A percentile compares a stretch with the other conserved stretches of the same genome.
Conservation (phyloP, 164 flowering plant species). For the Cinnamomum chago region DNA sequence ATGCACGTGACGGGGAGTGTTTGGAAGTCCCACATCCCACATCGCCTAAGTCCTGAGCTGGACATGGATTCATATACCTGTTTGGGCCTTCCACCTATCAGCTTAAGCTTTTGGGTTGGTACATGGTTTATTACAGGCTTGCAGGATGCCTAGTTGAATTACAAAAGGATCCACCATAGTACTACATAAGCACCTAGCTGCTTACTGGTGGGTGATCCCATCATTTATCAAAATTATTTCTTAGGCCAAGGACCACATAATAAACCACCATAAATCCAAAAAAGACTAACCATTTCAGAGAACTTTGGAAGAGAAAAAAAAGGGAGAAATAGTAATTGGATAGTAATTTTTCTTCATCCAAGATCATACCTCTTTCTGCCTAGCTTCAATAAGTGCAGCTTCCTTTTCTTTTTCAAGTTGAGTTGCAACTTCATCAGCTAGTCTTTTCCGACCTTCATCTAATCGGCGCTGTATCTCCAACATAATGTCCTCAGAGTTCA, state of each 20-base stretch:
- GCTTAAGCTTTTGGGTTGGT: no score
- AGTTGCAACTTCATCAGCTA: slow-evolving; percentile 63
- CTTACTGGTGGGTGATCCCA: neutral
- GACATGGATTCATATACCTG: no score
- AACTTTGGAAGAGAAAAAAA: neutral
- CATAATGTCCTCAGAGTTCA: slow-evolving; percentile 69
- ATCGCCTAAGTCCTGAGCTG: no score
- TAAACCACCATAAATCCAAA: neutral
- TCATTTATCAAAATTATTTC: neutral
- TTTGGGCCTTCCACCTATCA: no score
- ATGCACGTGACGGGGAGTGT: no score
- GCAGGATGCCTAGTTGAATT: no score
- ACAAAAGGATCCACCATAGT: no score
- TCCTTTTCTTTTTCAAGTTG: slow-evolving; percentile 89
- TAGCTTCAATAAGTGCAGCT: slow-evolving; percentile 67
- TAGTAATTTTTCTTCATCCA: neutral
- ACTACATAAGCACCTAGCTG: no score
- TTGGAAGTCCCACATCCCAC: no score
- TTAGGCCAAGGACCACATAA: neutral
- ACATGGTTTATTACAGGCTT: no score
- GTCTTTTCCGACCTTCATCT: slow-evolving; percentile 81
- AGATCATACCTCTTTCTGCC: slow-evolving; percentile 60
- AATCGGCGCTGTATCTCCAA: slow-evolving; percentile 60
- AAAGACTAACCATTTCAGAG: neutral
- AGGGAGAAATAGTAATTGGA: neutral